These are phyloP conservation scores for Tubosaeta brunneosetosa DNA, from an alignment of 768 basidiomycete genomes.

Conservation along the genomic window DNA sequence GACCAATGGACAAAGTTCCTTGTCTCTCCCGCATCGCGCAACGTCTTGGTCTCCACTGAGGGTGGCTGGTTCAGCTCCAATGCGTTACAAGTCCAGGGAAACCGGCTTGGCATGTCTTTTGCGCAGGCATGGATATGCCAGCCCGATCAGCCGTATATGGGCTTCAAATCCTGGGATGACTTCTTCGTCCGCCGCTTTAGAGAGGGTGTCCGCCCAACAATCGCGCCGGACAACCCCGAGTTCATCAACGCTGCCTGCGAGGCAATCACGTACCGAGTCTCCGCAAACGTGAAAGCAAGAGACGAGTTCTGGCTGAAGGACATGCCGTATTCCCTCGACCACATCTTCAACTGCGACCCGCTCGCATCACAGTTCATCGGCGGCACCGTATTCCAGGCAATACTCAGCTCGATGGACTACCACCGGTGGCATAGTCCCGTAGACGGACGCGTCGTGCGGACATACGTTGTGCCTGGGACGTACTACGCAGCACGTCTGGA, in stretches of 20 bases:
- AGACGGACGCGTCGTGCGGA: conserved; percentile 38
- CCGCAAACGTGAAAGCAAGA: conserved; percentile 32
- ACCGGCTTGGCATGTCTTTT: conserved; percentile 27
- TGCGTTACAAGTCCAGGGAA: conserved; percentile 20
- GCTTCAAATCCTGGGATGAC: conserved; percentile 48
- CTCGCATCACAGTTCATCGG: conserved; percentile 41
- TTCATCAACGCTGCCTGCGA: conserved; percentile 53
- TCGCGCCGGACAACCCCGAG: conserved; percentile 18
- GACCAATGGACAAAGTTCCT: conserved; percentile 48
- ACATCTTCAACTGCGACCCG: conserved; percentile 47
- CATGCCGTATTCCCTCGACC: conserved; percentile 52
- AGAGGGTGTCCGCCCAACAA: conserved; percentile 38
- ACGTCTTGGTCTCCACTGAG: conserved; percentile 35
- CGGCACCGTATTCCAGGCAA: conserved; percentile 53
- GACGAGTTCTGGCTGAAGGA: conserved; percentile 62
- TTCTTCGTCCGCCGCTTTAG: conserved; percentile 50
- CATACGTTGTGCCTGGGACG: conserved; percentile 44
- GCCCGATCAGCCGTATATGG: conserved; percentile 37
- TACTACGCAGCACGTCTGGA: conserved; percentile 42
- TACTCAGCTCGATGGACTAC: conserved; percentile 50
- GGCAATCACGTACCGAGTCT: conserved; percentile 43
- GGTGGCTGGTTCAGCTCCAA: conserved; percentile 48
- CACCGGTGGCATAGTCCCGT: conserved; percentile 65
- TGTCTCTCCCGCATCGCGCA: conserved; percentile 36
- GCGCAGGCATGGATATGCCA: conserved; percentile 38